A percentile compares a stretch with the other conserved stretches of the same genome.
Evolutionary conservation across 1,139 yeast genomes (phyloP).

Genomic region (Groenewaldozyma auringiensis): DNA sequence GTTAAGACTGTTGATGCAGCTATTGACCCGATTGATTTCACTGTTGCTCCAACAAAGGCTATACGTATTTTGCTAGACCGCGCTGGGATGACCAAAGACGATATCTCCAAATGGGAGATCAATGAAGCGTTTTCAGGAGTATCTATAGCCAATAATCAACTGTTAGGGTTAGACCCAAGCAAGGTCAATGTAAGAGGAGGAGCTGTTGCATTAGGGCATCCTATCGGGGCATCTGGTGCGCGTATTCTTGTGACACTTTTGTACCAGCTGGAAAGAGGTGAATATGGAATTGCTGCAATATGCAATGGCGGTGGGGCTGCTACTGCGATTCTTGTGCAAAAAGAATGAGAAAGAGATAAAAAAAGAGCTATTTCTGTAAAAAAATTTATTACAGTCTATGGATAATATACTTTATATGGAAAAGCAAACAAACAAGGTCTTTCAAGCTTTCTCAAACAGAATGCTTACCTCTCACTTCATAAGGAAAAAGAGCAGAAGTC

Average conservation of each 20-base stretch:
- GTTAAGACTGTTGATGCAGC: conserved; percentile 95
- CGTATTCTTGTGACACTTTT: conserved; percentile 78
- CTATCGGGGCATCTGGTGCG: conserved; percentile 93
- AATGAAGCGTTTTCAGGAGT: conserved; percentile 95
- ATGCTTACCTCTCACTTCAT: conserved; percentile 30
- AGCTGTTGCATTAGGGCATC: conserved; percentile 94
- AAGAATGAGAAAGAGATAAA: conserved; percentile 11
- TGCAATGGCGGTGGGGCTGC: conserved; percentile 99
- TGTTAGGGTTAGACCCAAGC: conserved; percentile 53
- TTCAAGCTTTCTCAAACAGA: conserved; percentile 17
- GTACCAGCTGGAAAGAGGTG: conserved; percentile 71
- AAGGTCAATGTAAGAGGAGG: conserved; percentile 91
- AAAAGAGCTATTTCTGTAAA: not conserved
- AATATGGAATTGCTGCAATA: conserved; percentile 84
- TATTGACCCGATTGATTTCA: conserved; percentile 81
- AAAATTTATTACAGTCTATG: not conserved
- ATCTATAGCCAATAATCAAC: conserved; percentile 74
- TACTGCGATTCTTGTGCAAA: conserved; percentile 64
- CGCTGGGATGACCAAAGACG: conserved; percentile 46
- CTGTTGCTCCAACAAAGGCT: conserved; percentile 87
- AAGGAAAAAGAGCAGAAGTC: conserved; percentile 41
- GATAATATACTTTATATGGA: not conserved
- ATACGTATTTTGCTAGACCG: conserved; percentile 69
- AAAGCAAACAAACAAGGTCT: not conserved
- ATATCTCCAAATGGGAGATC: conserved; percentile 66